Evolutionary conservation across 129 eudicot genomes (phyloP).

Genomic region (Flaveria bidentis): DNA sequence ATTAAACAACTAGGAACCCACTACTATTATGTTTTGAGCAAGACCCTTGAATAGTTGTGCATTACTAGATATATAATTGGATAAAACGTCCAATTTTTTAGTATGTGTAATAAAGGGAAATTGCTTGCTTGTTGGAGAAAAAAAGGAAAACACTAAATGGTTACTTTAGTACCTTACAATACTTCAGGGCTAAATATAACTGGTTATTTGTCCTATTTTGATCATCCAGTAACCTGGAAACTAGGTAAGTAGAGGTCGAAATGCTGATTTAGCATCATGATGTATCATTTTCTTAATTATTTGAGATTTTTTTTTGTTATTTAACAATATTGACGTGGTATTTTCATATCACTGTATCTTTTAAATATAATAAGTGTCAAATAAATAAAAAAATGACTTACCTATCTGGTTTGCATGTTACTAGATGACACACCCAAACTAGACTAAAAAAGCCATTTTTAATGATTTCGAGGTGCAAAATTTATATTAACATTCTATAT

Average conservation of each 20-base stretch:
- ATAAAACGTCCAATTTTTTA: background rate
- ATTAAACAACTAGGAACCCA: background rate
- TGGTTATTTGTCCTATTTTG: background rate
- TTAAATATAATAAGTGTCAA: background rate
- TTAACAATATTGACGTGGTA: background rate
- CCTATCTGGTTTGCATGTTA: background rate
- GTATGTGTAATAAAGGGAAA: slow-evolving; percentile 3
- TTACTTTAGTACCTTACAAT: background rate
- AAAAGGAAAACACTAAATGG: background rate
- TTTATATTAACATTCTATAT: background rate
- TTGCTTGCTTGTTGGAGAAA: background rate
- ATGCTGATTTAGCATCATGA: background rate
- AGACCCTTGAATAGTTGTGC: background rate
- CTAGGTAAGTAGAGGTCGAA: background rate
- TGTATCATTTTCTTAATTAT: background rate
- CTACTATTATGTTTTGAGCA: background rate
- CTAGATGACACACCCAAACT: background rate
- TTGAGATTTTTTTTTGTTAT: background rate
- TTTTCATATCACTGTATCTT: background rate
- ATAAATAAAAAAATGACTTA: background rate
- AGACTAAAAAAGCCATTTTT: background rate
- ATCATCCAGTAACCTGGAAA: background rate
- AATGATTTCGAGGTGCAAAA: background rate
- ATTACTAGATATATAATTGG: background rate
- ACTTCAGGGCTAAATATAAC: background rate